Evolutionary conservation across 2,329 filamentous ascomycete genomes (phyloP), one percentile per base, ranked within the genome.

Genomic region (Aphanoascus verrucosus): DNA sequence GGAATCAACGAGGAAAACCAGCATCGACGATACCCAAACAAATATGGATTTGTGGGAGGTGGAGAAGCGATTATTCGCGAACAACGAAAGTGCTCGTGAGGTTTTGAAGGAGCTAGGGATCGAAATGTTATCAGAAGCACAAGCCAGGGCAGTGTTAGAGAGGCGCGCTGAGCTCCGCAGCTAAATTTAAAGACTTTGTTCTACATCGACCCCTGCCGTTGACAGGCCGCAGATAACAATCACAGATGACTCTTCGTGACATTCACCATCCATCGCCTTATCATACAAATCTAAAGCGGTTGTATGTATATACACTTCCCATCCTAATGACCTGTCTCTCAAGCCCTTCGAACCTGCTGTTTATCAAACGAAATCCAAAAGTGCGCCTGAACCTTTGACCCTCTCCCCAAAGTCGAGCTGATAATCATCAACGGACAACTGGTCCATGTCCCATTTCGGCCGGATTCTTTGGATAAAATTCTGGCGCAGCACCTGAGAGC

Each of bases 61-160:
- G 11, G 74, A 76, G 55, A 72, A 68, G 59, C 67, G 69, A 50
- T 58, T 77, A 0, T 77, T 77, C 57, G 69, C 65, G 49, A 72
- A 69, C 49, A 77, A 77, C 55, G 72, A 74, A 55, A 71, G 68
- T 50, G 74, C 73, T 7, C 65, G 74, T 32, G 64, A 67, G 51
- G 70, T 73, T 17, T 64, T 77, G 45, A 64, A 67, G 6, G 69
- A 72, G 42, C 59, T 77, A 54, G 68, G 68, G 5, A 64, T 76
- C 40, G 67, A 71, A 34, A 63, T 63, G 5, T 58, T 77, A 45
- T 67, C 66, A 15, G 73, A 74, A 58, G 64, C 65, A 4, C 74
- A 77, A 57, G 74, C 73, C 7, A 68, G 74, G 54, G 67, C 68
- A 54, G 64, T 76, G 7, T 61, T 77, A 46, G 71, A 74, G 57